Percentiles rank a stretch among this genome's conserved stretches.
These are phyloP conservation scores for Wallacemonas rigidus DNA, from an alignment of 208 protist species.

Conservation along the genomic window DNA sequence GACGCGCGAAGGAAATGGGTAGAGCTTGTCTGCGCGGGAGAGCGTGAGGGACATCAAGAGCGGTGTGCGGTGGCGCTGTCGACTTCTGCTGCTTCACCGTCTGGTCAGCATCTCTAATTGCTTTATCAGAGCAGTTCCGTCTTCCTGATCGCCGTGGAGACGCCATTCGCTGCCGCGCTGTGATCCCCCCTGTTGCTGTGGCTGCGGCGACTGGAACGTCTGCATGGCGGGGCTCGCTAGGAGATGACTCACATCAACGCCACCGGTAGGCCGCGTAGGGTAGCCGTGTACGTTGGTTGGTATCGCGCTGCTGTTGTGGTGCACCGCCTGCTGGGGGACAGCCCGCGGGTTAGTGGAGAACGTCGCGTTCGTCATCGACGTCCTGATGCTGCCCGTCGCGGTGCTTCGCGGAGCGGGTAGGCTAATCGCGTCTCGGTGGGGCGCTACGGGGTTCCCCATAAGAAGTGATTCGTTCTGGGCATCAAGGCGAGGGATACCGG, in stretches of 20 bases:
- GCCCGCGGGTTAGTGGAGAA: conserved; percentile 11
- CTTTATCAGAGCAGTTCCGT: conserved; percentile 8
- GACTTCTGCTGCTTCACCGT: not conserved
- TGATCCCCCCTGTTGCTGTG: not conserved
- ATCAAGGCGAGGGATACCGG: conserved; percentile 31
- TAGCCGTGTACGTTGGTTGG: too few species aligned
- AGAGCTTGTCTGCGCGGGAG: too few species aligned
- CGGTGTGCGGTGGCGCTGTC: not conserved
- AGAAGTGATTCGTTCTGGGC: conserved; percentile 1
- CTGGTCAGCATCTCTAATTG: conserved; percentile 22
- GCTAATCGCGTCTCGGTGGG: too few species aligned
- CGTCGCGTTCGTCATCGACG: conserved; percentile 2
- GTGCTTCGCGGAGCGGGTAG: conserved; percentile 7
- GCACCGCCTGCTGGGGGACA: not conserved
- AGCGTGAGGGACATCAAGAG: not conserved
- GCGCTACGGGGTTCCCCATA: not conserved
- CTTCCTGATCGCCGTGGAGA: not conserved
- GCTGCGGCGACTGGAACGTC: not conserved
- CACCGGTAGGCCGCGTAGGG: not conserved
- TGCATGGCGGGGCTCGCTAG: not conserved
- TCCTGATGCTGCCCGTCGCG: not conserved
- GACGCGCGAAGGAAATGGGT: too few species aligned
- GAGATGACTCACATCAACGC: not conserved
- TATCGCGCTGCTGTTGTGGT: not conserved
- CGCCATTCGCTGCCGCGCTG: not conserved